A percentile compares a stretch with the other conserved stretches of the same genome.
Conservation (phyloP, 768 basidiomycete species). For the Atractiella rhizophila region DNA sequence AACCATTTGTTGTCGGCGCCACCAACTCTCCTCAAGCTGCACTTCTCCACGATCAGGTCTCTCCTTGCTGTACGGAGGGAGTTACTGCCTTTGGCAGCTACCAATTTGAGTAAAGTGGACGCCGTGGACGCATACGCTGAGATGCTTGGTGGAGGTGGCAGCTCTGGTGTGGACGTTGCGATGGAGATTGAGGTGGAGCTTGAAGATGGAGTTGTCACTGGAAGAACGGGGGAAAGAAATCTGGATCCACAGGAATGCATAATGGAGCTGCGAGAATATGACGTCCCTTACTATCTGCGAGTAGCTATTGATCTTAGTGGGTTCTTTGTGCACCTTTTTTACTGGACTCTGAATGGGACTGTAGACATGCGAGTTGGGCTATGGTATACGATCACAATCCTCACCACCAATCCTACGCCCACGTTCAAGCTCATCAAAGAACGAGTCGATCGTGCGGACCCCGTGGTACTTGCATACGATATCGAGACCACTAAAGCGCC, state of each 20-base stretch:
- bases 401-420: constrained; percentile 41
- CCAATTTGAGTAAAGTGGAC: constrained; percentile 73
- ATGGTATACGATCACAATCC: constrained; percentile 84
- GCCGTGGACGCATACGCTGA: constrained; percentile 96
- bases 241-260: constrained; percentile 67
- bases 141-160: constrained; percentile 41
- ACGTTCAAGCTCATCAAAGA: constrained; percentile 43
- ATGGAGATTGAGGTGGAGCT: constrained; percentile 28
- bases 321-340: constrained; percentile 5
- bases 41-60: constrained; percentile 80
- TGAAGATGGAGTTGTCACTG: constrained; percentile 14
- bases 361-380: constrained; percentile 75
- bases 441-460: constrained; percentile 91
- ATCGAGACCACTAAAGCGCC: constrained; percentile 99
- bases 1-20: constrained; percentile 93
- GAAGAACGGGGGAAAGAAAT: background rate
- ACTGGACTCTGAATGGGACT: background rate
- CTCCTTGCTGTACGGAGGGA: constrained; percentile 68
- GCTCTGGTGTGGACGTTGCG: constrained; percentile 8
- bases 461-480: constrained; percentile 95
- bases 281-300: constrained; percentile 88
- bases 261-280: constrained; percentile 82
- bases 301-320: constrained; percentile 86
- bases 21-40: constrained; percentile 61
- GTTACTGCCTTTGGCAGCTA: constrained; percentile 60